These are phyloP conservation scores for Alternaria solani DNA, from an alignment of 2,329 filamentous ascomycete genomes.

Conservation along the genomic window DNA sequence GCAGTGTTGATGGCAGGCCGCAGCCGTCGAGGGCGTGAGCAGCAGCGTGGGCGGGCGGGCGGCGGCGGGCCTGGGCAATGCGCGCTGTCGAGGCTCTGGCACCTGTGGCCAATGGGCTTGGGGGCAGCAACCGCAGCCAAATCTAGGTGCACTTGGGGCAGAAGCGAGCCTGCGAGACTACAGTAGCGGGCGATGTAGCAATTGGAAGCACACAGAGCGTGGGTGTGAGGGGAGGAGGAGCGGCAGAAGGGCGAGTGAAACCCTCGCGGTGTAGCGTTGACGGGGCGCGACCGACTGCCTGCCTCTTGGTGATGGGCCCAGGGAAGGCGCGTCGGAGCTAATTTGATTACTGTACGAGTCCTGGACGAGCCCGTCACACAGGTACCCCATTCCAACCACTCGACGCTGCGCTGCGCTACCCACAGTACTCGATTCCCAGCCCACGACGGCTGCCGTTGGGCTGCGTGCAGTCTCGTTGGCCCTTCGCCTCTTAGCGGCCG, in stretches of 20 bases:
- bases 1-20: constrained; percentile 36
- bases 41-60: constrained; percentile 27
- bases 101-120: constrained; percentile 23
- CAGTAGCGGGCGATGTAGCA: background rate
- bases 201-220: background rate
- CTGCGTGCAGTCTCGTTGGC: constrained; percentile 4
- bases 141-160: background rate
- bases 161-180: background rate
- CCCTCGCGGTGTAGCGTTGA: constrained; percentile 1
- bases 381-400: constrained; percentile 17
- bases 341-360: constrained; percentile 30
- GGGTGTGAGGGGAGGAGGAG: constrained; percentile 1
- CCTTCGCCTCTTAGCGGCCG: constrained; percentile 5
- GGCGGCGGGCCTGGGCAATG: constrained; percentile 24
- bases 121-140: constrained; percentile 22
- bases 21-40: constrained; percentile 33
- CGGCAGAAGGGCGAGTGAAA: constrained; percentile 8
- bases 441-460: background rate
- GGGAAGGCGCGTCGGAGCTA: constrained; percentile 30
- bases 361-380: constrained; percentile 26
- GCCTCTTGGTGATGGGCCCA: constrained; percentile 9
- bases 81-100: constrained; percentile 23
- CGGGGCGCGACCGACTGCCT: constrained; percentile 11
- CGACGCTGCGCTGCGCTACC: background rate
- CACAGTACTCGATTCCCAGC: background rate